Conservation (phyloP, 176 grass and related monocot species). For the Hsuehochloa calcarea region DNA sequence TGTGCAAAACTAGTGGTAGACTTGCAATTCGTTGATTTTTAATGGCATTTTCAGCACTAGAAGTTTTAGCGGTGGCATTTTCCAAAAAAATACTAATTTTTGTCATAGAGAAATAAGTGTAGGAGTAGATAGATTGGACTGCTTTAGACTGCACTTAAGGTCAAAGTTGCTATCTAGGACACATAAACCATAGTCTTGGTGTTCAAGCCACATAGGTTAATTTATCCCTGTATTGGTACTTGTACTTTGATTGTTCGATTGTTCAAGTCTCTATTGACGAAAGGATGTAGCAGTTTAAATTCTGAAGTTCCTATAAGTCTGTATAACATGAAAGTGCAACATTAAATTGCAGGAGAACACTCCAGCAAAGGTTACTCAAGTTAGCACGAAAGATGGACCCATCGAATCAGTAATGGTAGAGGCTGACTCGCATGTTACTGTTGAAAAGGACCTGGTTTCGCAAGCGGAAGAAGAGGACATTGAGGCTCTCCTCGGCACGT, state of each 20-base stretch:
- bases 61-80: not conserved
- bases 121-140: not conserved
- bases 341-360: slow-evolving; percentile 62
- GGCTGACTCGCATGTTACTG: slow-evolving; percentile 44
- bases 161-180: not conserved
- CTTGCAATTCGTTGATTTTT: not conserved
- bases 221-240: not conserved
- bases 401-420: slow-evolving; percentile 46
- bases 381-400: slow-evolving; percentile 43
- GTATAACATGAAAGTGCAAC: not conserved
- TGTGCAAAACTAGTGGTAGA: no score
- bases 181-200: not conserved
- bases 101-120: not conserved
- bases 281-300: not conserved
- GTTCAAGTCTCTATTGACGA: not conserved
- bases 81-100: not conserved
- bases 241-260: not conserved
- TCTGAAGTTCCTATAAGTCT: not conserved
- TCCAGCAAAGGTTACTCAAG: slow-evolving; percentile 49
- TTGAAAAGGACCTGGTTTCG: slow-evolving; percentile 78
- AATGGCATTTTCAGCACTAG: not conserved
- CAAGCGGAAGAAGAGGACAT: slow-evolving; percentile 91
- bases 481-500: slow-evolving; percentile 82
- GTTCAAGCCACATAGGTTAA: not conserved
- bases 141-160: not conserved